Base-by-base conservation (phyloP, 192 early-diverging fungal genomes). In the Obelidium mucronatum region DNA sequence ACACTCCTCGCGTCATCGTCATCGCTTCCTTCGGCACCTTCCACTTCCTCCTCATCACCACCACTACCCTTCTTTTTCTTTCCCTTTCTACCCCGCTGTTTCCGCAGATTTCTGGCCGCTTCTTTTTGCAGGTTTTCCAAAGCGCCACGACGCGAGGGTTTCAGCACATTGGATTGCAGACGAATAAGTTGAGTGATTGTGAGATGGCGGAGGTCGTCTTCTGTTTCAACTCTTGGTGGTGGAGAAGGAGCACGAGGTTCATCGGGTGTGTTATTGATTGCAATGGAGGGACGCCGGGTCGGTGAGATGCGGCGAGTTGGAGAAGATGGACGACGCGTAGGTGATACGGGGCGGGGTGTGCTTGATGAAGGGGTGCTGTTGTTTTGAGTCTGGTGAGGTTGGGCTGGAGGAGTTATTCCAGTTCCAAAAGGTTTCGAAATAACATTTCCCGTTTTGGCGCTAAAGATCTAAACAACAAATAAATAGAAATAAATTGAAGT, bases 181-280 rank as follows among this genome's bases (percentile, higher is more conserved):
- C 26, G 26, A 52, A 73, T 73, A 17, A 73, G 55, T 39, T 56
- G 26, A 1, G 11, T 11, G 0, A 73, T 15, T 1, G 55, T 11
- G 2, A 73, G 70, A 24, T 60, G n/a, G 33, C 55, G 5, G 15
- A 73, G 36, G 34, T 73, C 70, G 22, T 69, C 67, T 53, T 65
- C 63, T 24, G 34, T n/a, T 1, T 40, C 15, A 13, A 65, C 44
- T 15, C 8, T 48, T 6, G 19, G 11, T 0, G 44, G 44, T 48
- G 44, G 44, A 15, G 8, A n/a, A n/a, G n/a, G n/a, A n/a, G n/a
- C n/a, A n/a, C n/a, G n/a, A n/a, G n/a, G n/a, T n/a, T n/a, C n/a
- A n/a, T n/a, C n/a, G 44, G 44, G 44, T 0, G 44, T 48, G 8
- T 15, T 48, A 48, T 15, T 48, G 19, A 19, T 15, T 48, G 44